Evolutionary conservation across 1,284 basidiomycete genomes (phyloP).

Genomic region (Pascua sp.): DNA sequence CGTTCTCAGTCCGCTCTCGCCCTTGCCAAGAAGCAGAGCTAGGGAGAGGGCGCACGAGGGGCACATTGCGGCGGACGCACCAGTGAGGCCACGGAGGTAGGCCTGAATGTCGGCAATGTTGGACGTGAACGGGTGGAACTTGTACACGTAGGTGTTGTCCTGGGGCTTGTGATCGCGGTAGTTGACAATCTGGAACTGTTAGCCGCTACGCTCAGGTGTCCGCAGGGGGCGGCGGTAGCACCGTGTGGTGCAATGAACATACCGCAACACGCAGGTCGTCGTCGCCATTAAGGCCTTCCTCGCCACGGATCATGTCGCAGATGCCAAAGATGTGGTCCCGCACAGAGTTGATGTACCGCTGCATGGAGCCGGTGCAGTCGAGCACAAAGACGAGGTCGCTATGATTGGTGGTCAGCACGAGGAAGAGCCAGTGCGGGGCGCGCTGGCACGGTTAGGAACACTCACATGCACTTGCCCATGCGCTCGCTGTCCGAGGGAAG

Average conservation of each 20-base stretch:
- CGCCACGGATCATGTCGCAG: slow-evolving; percentile 92
- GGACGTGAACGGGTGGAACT: slow-evolving; percentile 91
- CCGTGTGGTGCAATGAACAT: slow-evolving; percentile 14
- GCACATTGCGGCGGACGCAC: slow-evolving; percentile 20
- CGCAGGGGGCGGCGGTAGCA: neutral
- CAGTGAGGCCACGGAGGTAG: slow-evolving; percentile 61
- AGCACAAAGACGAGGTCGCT: slow-evolving; percentile 86
- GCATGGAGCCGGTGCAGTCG: slow-evolving; percentile 75
- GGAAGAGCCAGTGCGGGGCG: neutral
- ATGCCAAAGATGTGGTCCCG: slow-evolving; percentile 98
- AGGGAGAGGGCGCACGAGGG: too few relatives aligned
- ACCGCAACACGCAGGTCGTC: slow-evolving; percentile 89
- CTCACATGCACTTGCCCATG: slow-evolving; percentile 45
- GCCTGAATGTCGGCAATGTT: slow-evolving; percentile 83
- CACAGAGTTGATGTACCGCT: slow-evolving; percentile 59
- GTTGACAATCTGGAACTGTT: slow-evolving; percentile 57
- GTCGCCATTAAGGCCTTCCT: slow-evolving; percentile 76
- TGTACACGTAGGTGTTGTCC: slow-evolving; percentile 87
- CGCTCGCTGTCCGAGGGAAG: slow-evolving; percentile 27
- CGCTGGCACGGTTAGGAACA: neutral
- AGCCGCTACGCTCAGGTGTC: too few relatives aligned
- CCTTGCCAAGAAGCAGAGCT: too few relatives aligned
- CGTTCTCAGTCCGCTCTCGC: too few relatives aligned
- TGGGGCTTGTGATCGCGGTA: slow-evolving; percentile 94
- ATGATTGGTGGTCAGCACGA: slow-evolving; percentile 9